phyloP scores from a whole-genome alignment of 1,284 basidiomycete species.

The Ceratobasidium sp. region DNA sequence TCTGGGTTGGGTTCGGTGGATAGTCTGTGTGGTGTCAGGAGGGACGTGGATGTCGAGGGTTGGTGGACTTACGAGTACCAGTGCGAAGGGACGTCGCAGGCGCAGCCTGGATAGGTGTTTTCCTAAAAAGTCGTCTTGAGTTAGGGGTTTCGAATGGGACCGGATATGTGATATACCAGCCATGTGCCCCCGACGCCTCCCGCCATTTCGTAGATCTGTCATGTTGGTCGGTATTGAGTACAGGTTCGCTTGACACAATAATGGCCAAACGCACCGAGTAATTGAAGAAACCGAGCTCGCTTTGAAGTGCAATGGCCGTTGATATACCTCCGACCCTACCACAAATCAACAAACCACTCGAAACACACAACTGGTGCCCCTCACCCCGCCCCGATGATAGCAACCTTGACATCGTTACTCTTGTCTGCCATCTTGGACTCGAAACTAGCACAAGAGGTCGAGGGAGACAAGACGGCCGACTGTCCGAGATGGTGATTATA shows the following conservation, averaged over 20 bases:
- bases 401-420: background rate
- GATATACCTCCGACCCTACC: conserved; percentile 22
- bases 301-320: conserved; percentile 28
- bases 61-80: conserved; percentile 31
- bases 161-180: conserved; percentile 11
- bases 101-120: conserved; percentile 38
- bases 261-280: background rate
- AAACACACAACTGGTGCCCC: background rate
- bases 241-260: background rate
- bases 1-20: conserved; percentile 46
- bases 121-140: conserved; percentile 1
- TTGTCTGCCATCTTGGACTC: background rate
- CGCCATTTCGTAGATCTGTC: conserved; percentile 29
- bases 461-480: background rate
- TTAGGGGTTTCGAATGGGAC: background rate
- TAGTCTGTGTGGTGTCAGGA: background rate
- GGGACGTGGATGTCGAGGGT: no score
- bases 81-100: conserved; percentile 31
- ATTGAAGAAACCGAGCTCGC: conserved; percentile 19
- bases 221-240: background rate
- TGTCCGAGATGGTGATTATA: background rate
- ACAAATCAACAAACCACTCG: background rate
- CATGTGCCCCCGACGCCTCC: conserved; percentile 30
- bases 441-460: background rate
- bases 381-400: conserved; percentile 25